Evolutionary conservation across 176 grass and related monocot genomes (phyloP), one percentile per base, ranked within the genome.

Genomic region (Zoysia japonica): DNA sequence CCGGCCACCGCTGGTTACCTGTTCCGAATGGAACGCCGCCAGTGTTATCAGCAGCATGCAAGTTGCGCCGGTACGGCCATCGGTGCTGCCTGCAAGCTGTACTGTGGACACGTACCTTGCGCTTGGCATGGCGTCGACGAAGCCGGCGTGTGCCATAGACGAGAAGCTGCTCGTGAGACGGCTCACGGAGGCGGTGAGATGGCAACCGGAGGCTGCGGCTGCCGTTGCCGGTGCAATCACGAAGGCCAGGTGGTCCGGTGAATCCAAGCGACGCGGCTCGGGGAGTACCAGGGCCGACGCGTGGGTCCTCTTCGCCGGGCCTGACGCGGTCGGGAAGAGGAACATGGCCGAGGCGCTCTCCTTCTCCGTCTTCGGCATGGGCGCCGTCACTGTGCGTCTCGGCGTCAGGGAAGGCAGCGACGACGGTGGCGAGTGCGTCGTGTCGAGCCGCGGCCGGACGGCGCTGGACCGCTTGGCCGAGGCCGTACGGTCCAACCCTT

Each of bases 321-420:
- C 92, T 2, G 88, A 94, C 68, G 46, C 83, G 67, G 67, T 67
- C 39, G 96, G 92, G 5, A 98, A 98, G 81, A 85, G 84, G 75
- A 86, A 41, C 67, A 94, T 98, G 96, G 88, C 90, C 2, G 44
- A 87, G 43, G 84, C 85, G 13, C 71, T 98, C 55, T 94, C 96
- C 15, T 66, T 45, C 41, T 61, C 85, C 9, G 66, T 94, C 4
- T 94, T 89, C 37, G 72, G 44, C 3, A 39, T 77, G 3, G 62
- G 15, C 5, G 86, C 92, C 10, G 70, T 78, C 39, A 86, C 71
- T 20, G 61, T 98, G 44, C 65, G 77, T 43, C 67, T 98, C 57
- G 49, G 80, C 45, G 61, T 28, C 28, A 28, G 28, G 28, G 28
- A 28, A 28, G 28, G 28, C 28, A 28, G 28, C 28, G 28, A 28